Percentiles rank a stretch among this genome's conserved stretches.
These are phyloP conservation scores for Lichina pygmaea DNA, from an alignment of 495 filamentous ascomycete species.

Conservation along the genomic window DNA sequence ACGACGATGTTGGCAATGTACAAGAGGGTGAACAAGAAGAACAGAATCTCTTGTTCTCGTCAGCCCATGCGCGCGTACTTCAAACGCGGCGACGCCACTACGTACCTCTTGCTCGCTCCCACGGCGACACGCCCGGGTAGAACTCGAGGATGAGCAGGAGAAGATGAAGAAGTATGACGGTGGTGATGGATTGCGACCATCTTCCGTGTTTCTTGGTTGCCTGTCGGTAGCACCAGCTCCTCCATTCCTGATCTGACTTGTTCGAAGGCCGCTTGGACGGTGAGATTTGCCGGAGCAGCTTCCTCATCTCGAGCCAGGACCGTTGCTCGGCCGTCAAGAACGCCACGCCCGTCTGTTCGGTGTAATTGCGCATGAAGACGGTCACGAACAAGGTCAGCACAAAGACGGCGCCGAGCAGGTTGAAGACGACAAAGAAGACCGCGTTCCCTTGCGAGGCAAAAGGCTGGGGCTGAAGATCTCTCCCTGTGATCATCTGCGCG, in stretches of 20 bases:
- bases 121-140: constrained; percentile 38
- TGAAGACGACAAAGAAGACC: constrained; percentile 88
- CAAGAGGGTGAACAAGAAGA: constrained; percentile 60
- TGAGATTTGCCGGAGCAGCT: constrained; percentile 75
- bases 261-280: constrained; percentile 69
- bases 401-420: constrained; percentile 89
- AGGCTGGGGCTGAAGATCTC: constrained; percentile 36
- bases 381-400: constrained; percentile 95
- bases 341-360: constrained; percentile 91
- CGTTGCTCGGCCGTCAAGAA: constrained; percentile 91
- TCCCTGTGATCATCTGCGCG: constrained; percentile 58
- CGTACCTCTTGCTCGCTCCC: constrained; percentile 34
- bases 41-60: constrained; percentile 28
- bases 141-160: constrained; percentile 65
- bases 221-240: constrained; percentile 78
- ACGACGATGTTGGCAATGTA: constrained; percentile 70
- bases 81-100: constrained; percentile 1
- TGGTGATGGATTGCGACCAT: constrained; percentile 67
- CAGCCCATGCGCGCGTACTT: neutral
- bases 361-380: constrained; percentile 99
- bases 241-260: constrained; percentile 45
- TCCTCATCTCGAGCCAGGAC: constrained; percentile 87
- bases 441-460: constrained; percentile 58
- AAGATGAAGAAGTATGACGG: constrained; percentile 55
- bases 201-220: constrained; percentile 83